These are phyloP conservation scores for Macrocybe sp. DNA, from an alignment of 1,284 basidiomycete genomes.

Conservation along the genomic window DNA sequence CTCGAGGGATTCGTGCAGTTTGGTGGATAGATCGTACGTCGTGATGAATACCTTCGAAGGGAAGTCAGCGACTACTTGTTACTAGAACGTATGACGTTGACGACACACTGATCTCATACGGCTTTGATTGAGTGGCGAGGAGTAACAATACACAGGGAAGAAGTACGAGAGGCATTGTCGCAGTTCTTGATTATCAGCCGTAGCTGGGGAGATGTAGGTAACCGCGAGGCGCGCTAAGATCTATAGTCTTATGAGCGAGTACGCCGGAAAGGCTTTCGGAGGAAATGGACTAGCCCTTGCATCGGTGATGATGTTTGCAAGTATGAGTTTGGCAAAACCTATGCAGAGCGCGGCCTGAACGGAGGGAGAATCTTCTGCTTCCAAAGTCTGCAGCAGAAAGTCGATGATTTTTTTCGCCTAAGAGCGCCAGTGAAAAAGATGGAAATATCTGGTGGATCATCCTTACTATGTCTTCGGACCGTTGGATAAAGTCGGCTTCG, in stretches of 20 bases:
- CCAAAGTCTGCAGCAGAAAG: constrained; percentile 74
- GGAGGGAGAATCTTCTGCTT: constrained; percentile 69
- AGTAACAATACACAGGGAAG: constrained; percentile 92
- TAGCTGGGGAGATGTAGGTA: constrained; percentile 87
- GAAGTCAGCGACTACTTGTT: background rate
- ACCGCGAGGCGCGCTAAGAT: constrained; percentile 77
- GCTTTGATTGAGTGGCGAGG: constrained; percentile 75
- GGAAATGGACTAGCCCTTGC: constrained; percentile 45
- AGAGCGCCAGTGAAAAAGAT: constrained; percentile 2
- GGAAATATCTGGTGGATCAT: too few relatives aligned
- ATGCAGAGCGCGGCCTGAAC: constrained; percentile 80
- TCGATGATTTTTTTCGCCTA: constrained; percentile 70
- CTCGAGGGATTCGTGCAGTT: constrained; percentile 70
- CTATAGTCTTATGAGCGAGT: constrained; percentile 30
- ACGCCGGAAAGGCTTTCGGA: too few relatives aligned
- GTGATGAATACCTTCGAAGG: constrained; percentile 67
- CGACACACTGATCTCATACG: constrained; percentile 67
- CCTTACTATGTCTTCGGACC: constrained; percentile 47
- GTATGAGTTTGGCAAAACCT: constrained; percentile 87
- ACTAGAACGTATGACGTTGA: background rate
- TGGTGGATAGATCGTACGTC: constrained; percentile 65
- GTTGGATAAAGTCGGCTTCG: constrained; percentile 70
- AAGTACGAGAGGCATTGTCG: constrained; percentile 96
- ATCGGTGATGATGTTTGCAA: constrained; percentile 80
- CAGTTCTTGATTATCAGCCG: constrained; percentile 79